These are phyloP conservation scores for Phytopythium boreale DNA, from an alignment of 352 stramenopile species.

Conservation along the genomic window DNA sequence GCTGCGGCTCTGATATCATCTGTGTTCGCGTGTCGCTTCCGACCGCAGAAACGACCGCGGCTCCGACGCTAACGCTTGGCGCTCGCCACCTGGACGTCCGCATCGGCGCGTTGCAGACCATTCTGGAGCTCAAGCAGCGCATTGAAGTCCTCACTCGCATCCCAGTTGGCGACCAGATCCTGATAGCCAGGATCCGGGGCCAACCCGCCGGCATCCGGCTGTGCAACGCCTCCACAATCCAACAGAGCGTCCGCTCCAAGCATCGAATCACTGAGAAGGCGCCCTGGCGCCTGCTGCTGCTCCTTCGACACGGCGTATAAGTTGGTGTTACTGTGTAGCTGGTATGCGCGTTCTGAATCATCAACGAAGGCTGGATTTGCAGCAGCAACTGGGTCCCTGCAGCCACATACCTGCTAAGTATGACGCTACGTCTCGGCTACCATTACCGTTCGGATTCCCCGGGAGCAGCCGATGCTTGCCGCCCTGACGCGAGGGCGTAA, in stretches of 20 bases:
- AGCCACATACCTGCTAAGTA: no score
- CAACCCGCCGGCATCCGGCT: slow-evolving; percentile 18
- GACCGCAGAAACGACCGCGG: not conserved
- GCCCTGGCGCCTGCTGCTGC: slow-evolving; percentile 1
- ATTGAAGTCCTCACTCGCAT: slow-evolving; percentile 17
- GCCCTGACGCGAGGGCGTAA: not conserved
- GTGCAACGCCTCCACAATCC: slow-evolving; percentile 13
- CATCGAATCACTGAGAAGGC: not conserved
- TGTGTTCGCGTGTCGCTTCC: slow-evolving; percentile 9
- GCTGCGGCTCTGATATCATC: not conserved
- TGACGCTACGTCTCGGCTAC: not conserved
- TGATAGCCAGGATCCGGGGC: slow-evolving; percentile 16
- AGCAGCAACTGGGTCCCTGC: not conserved
- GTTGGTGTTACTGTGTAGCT: no score
- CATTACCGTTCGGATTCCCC: not conserved
- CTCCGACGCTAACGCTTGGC: not conserved
- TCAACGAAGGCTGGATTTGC: not conserved
- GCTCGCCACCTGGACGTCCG: slow-evolving; percentile 18
- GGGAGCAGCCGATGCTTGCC: not conserved
- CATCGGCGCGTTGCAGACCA: slow-evolving; percentile 15
- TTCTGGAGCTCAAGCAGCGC: slow-evolving; percentile 27
- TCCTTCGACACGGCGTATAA: not conserved
- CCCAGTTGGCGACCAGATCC: slow-evolving; percentile 27
- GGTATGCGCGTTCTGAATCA: not conserved
- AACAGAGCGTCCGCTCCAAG: not conserved